Percentiles rank a stretch among this genome's conserved stretches.
Conservation (phyloP, 257 asterid genomes). For the Rubia yunnanensis region DNA sequence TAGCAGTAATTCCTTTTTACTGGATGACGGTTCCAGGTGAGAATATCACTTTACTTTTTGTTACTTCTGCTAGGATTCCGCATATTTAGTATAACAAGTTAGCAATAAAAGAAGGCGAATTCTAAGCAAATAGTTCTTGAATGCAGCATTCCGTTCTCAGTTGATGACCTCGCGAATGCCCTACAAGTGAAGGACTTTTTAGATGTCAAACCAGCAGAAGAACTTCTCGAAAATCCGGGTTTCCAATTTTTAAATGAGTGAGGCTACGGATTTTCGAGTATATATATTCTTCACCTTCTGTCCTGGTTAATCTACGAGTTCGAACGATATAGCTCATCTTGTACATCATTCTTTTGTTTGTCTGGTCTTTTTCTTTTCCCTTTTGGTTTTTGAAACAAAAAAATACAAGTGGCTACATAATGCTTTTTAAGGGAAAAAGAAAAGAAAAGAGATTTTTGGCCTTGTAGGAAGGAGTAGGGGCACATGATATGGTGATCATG, state of each 20-base stretch:
- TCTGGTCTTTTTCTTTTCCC: not conserved
- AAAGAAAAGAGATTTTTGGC: not conserved
- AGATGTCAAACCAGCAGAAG: slow-evolving; percentile 67
- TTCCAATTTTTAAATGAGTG: slow-evolving; percentile 78
- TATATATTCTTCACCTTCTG: slow-evolving; percentile 6
- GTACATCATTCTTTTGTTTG: slow-evolving; percentile 41
- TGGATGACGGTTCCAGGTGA: slow-evolving; percentile 95
- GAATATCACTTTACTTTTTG: not conserved
- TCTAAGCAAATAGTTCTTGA: not conserved
- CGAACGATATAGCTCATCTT: slow-evolving; percentile 16
- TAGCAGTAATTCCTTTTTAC: slow-evolving; percentile 66
- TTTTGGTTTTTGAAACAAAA: not conserved
- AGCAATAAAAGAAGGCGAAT: not conserved
- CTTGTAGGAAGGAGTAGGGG: slow-evolving; percentile 6
- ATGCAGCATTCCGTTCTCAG: slow-evolving; percentile 92
- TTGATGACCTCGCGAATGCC: slow-evolving; percentile 69
- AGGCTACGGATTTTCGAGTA: slow-evolving; percentile 29
- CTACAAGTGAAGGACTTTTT: slow-evolving; percentile 73
- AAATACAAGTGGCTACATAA: not conserved
- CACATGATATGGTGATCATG: not conserved
- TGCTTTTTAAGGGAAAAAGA: not conserved
- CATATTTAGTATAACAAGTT: no score
- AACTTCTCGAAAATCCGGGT: slow-evolving; percentile 69
- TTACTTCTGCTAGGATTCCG: not conserved
- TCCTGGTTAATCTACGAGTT: slow-evolving; percentile 8